These are phyloP conservation scores for Colletotrichum liaoningense DNA, from an alignment of 2,329 filamentous ascomycete genomes.

Conservation along the genomic window DNA sequence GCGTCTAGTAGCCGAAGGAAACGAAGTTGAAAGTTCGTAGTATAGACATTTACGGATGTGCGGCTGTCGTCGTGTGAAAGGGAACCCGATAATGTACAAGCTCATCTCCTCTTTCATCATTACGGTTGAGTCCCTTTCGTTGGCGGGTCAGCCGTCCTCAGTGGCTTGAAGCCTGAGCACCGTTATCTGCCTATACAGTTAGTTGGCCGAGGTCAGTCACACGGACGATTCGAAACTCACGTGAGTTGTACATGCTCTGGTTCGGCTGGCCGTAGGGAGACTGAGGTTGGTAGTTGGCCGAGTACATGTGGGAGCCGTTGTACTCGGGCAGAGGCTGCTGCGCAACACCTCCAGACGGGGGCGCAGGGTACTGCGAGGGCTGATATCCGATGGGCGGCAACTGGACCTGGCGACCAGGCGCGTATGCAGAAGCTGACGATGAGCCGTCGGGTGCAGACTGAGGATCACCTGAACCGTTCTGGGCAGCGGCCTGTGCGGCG, in stretches of 20 bases:
- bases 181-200: conserved; percentile 38
- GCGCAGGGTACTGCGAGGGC: conserved; percentile 74
- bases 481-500: conserved; percentile 61
- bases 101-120: conserved; percentile 28
- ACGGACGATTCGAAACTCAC: conserved; percentile 49
- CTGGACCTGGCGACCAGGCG: conserved; percentile 70
- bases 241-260: conserved; percentile 71
- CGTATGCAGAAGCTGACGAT: conserved; percentile 67
- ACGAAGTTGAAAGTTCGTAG: conserved; percentile 24
- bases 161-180: conserved; percentile 34
- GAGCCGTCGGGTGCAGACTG: conserved; percentile 61
- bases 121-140: conserved; percentile 22
- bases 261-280: conserved; percentile 68
- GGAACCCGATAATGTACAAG: conserved; percentile 35
- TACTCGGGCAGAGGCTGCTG: conserved; percentile 69
- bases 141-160: conserved; percentile 9
- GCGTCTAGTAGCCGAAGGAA: conserved; percentile 35
- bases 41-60: conserved; percentile 31
- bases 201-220: background rate
- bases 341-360: conserved; percentile 61
- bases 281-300: conserved; percentile 64
- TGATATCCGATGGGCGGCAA: conserved; percentile 83
- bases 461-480: conserved; percentile 61
- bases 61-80: conserved; percentile 28
- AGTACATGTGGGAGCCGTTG: conserved; percentile 64